Base-by-base conservation (phyloP, 805 yeast species). In the Starmerella apis region DNA sequence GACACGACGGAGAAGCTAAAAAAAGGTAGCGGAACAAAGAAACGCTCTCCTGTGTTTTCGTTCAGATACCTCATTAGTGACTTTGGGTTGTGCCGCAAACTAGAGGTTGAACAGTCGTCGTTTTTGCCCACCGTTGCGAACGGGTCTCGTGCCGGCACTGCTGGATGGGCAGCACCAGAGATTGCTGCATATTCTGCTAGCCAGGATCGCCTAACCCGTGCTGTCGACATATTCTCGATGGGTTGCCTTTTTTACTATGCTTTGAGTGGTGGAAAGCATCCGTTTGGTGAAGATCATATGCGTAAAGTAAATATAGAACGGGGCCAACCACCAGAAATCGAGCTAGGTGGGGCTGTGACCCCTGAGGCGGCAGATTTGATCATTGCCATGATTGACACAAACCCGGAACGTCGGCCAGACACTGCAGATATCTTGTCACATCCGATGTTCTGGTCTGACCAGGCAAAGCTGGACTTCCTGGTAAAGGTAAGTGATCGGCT, bases 141-240 rank as follows among this genome's bases (percentile, higher is more conserved):
- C 38, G 43, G 43, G 20, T 44, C 86, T 60, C 94, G 94, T 18
- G 95, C 96, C 0, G 98, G 98, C 1, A 92, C 98, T 0, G 78
- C 92, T 3, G 99, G 99, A 3, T 92, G 98, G 98, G 76, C 96
- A 59, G 97, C 99, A 0, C 98, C 98, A 0, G 98, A 92, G 61
- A 61, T 65, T 16, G 16, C 36, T 4, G 28, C 27, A 19, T 16
- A 48, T 24, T 20, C 30, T 8, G 30, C 42, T 14, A 23, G 27
- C 18, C 37, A 43, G 38, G 46, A 43, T 30, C 71, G 94, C 47
- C 71, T 87, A 35, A 88, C 96, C 0, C 76, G 88, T 56, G 87
- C 95, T 0, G 84, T 92, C 48, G 99, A 92, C 65, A 83, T 92
- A 3, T 92, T 92, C 62, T 85, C 96, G 0, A 70, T 90, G 53